These are phyloP conservation scores for Komagataella mondaviorum DNA, from an alignment of 805 yeast species.

Conservation along the genomic window DNA sequence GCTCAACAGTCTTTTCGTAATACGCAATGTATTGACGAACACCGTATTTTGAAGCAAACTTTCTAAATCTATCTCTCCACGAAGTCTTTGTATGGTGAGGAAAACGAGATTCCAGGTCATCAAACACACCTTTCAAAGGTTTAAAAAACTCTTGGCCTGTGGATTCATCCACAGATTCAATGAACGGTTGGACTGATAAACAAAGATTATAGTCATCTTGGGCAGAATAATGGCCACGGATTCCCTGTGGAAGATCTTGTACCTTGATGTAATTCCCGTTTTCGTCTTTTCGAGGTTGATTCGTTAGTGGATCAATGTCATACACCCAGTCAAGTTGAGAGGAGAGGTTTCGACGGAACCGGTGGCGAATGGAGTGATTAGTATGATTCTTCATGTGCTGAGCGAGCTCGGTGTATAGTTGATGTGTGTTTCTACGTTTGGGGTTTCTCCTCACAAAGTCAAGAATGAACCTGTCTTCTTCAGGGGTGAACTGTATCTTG, in stretches of 20 bases:
- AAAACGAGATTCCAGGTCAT: constrained; percentile 20
- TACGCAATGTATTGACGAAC: constrained; percentile 40
- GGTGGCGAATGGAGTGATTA: constrained; percentile 61
- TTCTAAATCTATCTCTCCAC: constrained; percentile 77
- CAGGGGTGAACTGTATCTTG: constrained; percentile 40
- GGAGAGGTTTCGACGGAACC: constrained; percentile 33
- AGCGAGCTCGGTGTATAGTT: constrained; percentile 51
- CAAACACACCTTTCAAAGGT: constrained; percentile 16
- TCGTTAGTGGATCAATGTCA: constrained; percentile 27
- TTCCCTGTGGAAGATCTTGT: constrained; percentile 28
- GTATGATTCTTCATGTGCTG: constrained; percentile 50
- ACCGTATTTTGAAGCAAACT: constrained; percentile 53
- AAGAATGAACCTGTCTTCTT: constrained; percentile 53
- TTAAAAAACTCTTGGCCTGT: neutral
- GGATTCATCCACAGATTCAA: constrained; percentile 12
- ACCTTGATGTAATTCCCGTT: constrained; percentile 27
- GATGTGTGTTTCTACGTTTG: constrained; percentile 51
- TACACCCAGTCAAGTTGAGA: constrained; percentile 31
- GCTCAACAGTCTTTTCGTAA: constrained; percentile 27
- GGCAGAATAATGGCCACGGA: constrained; percentile 54
- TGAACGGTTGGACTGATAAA: constrained; percentile 14
- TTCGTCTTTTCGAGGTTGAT: constrained; percentile 26
- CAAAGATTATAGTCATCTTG: constrained; percentile 57
- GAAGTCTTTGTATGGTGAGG: constrained; percentile 52
- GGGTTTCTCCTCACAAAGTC: constrained; percentile 61